A percentile compares a stretch with the other conserved stretches of the same genome.
Conservation (phyloP, 2,329 filamentous ascomycete species). For the Chrysoporthe austroafricana region DNA sequence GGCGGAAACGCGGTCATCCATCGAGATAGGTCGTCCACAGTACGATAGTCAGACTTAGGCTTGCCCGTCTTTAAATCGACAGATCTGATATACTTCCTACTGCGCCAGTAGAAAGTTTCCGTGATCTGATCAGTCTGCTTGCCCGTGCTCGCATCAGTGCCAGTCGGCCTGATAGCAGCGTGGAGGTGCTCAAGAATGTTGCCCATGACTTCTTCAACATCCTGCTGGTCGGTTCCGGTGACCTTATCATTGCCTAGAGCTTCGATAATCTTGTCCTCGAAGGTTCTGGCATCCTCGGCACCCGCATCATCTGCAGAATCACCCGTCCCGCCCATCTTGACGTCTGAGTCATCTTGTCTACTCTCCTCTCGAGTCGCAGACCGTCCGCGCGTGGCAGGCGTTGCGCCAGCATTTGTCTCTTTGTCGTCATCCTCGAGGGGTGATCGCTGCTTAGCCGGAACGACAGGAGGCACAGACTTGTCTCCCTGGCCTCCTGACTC, state of each 20-base stretch:
- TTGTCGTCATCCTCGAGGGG: conserved; percentile 30
- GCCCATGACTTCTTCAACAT: conserved; percentile 94
- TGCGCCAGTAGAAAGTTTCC: conserved; percentile 67
- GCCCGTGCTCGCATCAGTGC: conserved; percentile 61
- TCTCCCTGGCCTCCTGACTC: conserved; percentile 26
- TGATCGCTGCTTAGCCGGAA: conserved; percentile 34
- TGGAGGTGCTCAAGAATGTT: conserved; percentile 91
- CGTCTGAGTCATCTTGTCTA: conserved; percentile 17
- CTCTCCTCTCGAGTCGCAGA: conserved; percentile 22
- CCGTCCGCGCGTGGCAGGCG: neutral
- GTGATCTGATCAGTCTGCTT: conserved; percentile 84
- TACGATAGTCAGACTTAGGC: conserved; percentile 46
- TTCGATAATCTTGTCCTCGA: conserved; percentile 51
- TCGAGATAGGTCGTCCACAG: conserved; percentile 59
- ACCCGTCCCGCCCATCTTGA: conserved; percentile 31
- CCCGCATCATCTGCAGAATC: conserved; percentile 32
- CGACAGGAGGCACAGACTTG: conserved; percentile 20
- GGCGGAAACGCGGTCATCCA: conserved; percentile 65
- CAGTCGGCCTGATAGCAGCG: conserved; percentile 78
- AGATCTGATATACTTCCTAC: conserved; percentile 55
- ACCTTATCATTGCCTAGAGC: conserved; percentile 51
- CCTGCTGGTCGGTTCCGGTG: conserved; percentile 75
- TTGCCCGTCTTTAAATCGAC: conserved; percentile 53
- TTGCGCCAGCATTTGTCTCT: conserved; percentile 10
- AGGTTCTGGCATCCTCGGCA: conserved; percentile 35